A percentile compares a stretch with the other conserved stretches of the same genome.
phyloP scores from a whole-genome alignment of 2,329 filamentous ascomycete species.

The Aaosphaeria arxii region DNA sequence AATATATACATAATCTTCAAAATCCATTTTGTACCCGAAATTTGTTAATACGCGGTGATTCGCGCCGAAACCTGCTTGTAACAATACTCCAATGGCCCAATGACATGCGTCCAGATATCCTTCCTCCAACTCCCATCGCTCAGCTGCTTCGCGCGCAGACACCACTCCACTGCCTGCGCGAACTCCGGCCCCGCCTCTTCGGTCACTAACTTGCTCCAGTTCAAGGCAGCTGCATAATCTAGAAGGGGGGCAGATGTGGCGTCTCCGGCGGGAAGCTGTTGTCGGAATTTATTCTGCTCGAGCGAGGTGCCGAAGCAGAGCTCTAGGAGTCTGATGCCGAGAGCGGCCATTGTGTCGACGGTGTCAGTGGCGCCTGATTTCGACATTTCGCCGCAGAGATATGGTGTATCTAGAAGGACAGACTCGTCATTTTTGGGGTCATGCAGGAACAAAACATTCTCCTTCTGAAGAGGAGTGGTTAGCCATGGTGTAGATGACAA shows the following conservation, averaged over 20 bases:
- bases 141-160: constrained; percentile 7
- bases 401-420: not conserved
- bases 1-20: too few relatives aligned
- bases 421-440: not conserved
- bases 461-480: not conserved
- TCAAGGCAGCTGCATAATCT: constrained; percentile 9
- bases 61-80: not conserved
- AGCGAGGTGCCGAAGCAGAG: constrained; percentile 11
- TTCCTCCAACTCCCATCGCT: constrained; percentile 11
- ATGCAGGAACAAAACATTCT: not conserved
- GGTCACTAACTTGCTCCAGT: constrained; percentile 10
- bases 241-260: constrained; percentile 1
- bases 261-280: constrained; percentile 5
- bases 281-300: constrained; percentile 5
- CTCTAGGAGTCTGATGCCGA: constrained; percentile 12
- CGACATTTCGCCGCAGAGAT: not conserved
- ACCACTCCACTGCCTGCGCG: constrained; percentile 12
- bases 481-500: constrained; percentile 24
- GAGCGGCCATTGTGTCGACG: constrained; percentile 1
- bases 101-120: constrained; percentile 9
- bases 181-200: constrained; percentile 12
- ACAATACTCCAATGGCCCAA: not conserved
- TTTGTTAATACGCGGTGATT: too few relatives aligned
- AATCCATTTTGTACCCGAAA: too few relatives aligned
- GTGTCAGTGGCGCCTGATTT: not conserved